Evolutionary conservation across 768 basidiomycete genomes (phyloP).

Genomic region (Galerina marginata): DNA sequence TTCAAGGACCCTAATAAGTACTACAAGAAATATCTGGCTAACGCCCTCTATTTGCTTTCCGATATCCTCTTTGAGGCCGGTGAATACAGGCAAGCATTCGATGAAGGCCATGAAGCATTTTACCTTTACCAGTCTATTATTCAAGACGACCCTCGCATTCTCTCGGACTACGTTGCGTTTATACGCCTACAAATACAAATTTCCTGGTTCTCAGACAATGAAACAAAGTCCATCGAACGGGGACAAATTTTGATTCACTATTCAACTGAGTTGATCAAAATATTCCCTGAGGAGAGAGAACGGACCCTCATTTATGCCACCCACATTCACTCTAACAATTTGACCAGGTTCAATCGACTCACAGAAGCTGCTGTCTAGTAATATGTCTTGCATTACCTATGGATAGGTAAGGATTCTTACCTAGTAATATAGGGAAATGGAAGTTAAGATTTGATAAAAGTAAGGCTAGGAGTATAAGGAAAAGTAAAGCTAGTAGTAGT

Average conservation of each 20-base stretch:
- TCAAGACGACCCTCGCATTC: background rate
- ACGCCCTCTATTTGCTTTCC: slow-evolving; percentile 1
- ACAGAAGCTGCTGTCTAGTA: background rate
- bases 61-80: background rate
- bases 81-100: background rate
- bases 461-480: too few relatives aligned
- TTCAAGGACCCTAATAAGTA: background rate
- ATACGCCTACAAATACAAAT: too few relatives aligned
- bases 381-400: too few relatives aligned
- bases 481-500: too few relatives aligned
- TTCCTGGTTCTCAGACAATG: background rate
- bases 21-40: background rate
- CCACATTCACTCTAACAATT: background rate
- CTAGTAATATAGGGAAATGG: too few relatives aligned
- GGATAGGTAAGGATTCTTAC: too few relatives aligned
- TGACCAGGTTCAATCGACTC: background rate
- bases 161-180: background rate
- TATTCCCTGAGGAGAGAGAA: background rate
- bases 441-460: too few relatives aligned
- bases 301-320: background rate
- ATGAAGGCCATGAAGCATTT: slow-evolving; percentile 9
- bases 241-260: background rate
- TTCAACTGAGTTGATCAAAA: background rate
- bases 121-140: background rate
- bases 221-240: background rate